Evolutionary conservation across 2,329 filamentous ascomycete genomes (phyloP).

Genomic region (Cucurbitaria berberidis): DNA sequence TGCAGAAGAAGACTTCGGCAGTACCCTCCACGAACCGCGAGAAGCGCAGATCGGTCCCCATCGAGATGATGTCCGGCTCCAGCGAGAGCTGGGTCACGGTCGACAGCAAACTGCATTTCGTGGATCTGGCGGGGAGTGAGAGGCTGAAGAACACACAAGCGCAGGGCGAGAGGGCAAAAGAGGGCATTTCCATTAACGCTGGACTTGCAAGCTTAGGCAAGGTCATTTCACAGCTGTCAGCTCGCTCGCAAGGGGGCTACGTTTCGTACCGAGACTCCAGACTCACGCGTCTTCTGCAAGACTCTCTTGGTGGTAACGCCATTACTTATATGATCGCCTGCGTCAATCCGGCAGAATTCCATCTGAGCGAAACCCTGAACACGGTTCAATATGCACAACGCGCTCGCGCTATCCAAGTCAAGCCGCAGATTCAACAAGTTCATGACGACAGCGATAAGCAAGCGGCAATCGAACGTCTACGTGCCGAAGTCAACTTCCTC

Average conservation of each 20-base stretch:
- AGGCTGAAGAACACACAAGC: slow-evolving; percentile 96
- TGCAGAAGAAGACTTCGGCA: slow-evolving; percentile 76
- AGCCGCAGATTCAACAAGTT: slow-evolving; percentile 91
- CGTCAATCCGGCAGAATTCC: slow-evolving; percentile 95
- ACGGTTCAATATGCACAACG: slow-evolving; percentile 96
- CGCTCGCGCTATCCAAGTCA: slow-evolving; percentile 95
- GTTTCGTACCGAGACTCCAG: slow-evolving; percentile 99
- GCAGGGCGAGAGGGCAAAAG: slow-evolving; percentile 89
- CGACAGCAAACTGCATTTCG: slow-evolving; percentile 98
- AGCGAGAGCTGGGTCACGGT: slow-evolving; percentile 74
- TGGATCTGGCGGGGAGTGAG: slow-evolving; percentile 96
- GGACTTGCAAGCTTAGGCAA: slow-evolving; percentile 94
- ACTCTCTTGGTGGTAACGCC: slow-evolving; percentile 94
- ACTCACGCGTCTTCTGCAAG: slow-evolving; percentile 90
- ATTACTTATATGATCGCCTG: slow-evolving; percentile 99
- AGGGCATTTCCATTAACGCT: slow-evolving; percentile 98
- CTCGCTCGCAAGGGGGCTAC: slow-evolving; percentile 82
- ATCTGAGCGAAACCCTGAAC: slow-evolving; percentile 95
- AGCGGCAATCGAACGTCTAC: slow-evolving; percentile 88
- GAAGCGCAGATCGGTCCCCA: slow-evolving; percentile 84
- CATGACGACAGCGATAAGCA: slow-evolving; percentile 92
- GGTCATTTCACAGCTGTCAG: slow-evolving; percentile 97
- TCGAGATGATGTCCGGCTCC: slow-evolving; percentile 73
- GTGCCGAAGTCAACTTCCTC: slow-evolving; percentile 91
- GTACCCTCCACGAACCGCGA: slow-evolving; percentile 64